Base-by-base conservation (phyloP, 805 yeast species). In the Cyberlindnera amylophila region DNA sequence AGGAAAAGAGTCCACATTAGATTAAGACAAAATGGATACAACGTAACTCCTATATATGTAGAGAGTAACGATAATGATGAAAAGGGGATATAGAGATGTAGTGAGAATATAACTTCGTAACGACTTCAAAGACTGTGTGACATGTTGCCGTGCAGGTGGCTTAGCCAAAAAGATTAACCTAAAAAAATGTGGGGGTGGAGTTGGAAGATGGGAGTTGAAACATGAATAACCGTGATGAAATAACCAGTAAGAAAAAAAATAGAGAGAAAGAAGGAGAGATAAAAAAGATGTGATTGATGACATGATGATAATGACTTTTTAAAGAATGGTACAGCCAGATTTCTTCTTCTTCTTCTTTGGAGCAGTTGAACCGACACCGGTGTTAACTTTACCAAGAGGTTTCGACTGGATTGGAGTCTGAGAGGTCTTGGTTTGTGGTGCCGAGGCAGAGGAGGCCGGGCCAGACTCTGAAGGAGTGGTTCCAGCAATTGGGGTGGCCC, bases 301-400 rank as follows among this genome's bases (percentile, higher is more conserved):
- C 10, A 11, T 23, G 27, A 23, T 23, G 27, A 23, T 11, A 8
- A 13, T 27, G 30, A 21, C 30, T 27, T 7, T 9, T 16, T 18
- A 57, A 16, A 57, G 46, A 14, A 57, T 47, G 16, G 48, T 47
- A 47, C 61, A 57, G n/a, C 50, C 40, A 1, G 59, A 53, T 28
- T 53, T 57, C 49, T 57, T 57, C 52, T 57, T 57, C 49, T 57
- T 57, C 45, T 53, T 55, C 39, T 50, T 47, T 27, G 41, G 35
- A 16, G 30, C 32, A 18, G 30, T 14, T 32, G 32, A 13, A 3
- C 31, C 23, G 19, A 13, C 24, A 10, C 32, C 2, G 1, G 39
- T 38, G 12, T 36, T 15, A 2, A 46, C 51, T 32, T 49, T 50
- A 1, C 56, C 55, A 21, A 48, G 32, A 9, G 56, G 53, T 41